Base-by-base conservation (phyloP, 2,329 filamentous ascomycete genomes). In the Xylariaceae sp. region DNA sequence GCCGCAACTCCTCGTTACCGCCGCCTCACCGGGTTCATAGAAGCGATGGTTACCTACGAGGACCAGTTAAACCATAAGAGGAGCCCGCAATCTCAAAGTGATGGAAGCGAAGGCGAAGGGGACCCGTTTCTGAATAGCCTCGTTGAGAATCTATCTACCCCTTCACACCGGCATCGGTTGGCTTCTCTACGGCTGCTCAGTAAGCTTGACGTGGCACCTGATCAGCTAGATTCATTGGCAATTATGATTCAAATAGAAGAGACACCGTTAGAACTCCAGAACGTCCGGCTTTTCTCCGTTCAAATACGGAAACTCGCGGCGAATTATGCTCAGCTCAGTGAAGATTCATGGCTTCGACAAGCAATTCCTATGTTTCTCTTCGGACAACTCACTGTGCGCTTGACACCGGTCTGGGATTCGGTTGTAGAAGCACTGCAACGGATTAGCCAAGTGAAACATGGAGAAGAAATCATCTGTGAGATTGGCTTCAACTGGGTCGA, bases 401-500 rank as follows among this genome's bases (percentile, higher is more conserved):
- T 97, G 62, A 84, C 92, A 0, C 91, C 91, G 37, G 79, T 96
- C 5, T 97, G 93, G 90, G 90, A 96, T 57, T 91, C 96, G 66
- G 84, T 90, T 0, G 85, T 89, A 48, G 83, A 86, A 52, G 86
- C 90, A 0, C 75, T 99, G 67, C 89, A 91, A 67, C 81, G 88
- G 49, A 86, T 99, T 51, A 83, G 87, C 19, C 82, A 90, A 63
- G 82, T 81, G 20, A 87, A 89, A 62, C 74, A 77, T 40, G 91
- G 90, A 20, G 92, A 97, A 69, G 86, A 88, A 29, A 77, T 82
- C 18, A 81, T 97, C 40, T 85, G 88, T 1, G 80, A 84, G 2
- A 78, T 93, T 49, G 88, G 89, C 0, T 90, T 97, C 66, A 79
- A 84, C 50, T 98, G 93, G 93, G 76, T 98, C 4, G 77, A 82